Evolutionary conservation across 345 rosid species (phyloP), one percentile per base, ranked within the genome.

Genomic region (Populus alba): DNA sequence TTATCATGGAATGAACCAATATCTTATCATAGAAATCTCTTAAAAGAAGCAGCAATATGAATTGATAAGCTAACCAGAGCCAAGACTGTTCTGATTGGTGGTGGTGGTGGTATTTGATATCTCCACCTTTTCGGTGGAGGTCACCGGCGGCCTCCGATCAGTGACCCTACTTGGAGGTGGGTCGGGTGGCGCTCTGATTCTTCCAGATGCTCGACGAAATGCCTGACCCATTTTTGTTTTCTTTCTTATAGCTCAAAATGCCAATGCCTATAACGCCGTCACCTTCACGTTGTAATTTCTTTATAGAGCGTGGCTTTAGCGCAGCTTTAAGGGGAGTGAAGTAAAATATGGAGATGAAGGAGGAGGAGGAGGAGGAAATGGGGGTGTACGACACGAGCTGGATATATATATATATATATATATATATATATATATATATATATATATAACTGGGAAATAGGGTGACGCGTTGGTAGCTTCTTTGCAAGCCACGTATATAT

Each of bases 161-260:
- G 41, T 75, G 67, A 61, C 74, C 70, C 75, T 80, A 69, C 82
- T 86, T 39, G 88, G 86, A 27, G 91, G 78, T 72, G 80, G 83
- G 61, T 87, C 91, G 29, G 78, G 25, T 55, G 78, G 25, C 77
- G 87, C 82, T 77, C 83, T 63, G 59, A 91, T 80, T 85, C 87
- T 90, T 31, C 97, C 97, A 86, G 88, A 80, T 41, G 97, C 98
- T 91, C 98, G 95, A 91, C 99, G 98, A 90, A 97, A 88, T 87
- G 93, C 97, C 90, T 97, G 98, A 70, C 98, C 98, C 99, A 94
- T 92, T 49, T 27, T n/a, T 41, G 29, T 17, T 66, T 29, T 57
- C 63, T 55, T 20, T 55, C 22, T 55, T 20, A 22, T 20, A 55
- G 23, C 61, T 18, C 8, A 7, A 55, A 53, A 20, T 55, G 61